Evolutionary conservation across 345 rosid species (phyloP), one percentile per base, ranked within the genome.

Genomic region (Microcos paniculata): DNA sequence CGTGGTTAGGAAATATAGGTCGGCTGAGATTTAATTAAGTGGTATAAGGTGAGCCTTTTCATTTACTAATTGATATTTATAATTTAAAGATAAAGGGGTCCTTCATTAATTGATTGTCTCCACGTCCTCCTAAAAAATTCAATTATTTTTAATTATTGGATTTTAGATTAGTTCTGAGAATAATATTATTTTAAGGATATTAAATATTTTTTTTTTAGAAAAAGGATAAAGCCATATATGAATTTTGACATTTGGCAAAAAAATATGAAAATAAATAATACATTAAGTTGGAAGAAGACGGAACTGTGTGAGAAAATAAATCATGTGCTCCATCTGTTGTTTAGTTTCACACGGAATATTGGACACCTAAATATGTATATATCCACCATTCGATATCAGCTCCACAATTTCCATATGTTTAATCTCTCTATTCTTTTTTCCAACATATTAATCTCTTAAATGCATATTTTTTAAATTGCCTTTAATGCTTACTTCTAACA

Each of bases 1-100:
- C 72, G 80, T 80, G 79, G 83, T 78, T 52, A 64, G 46, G 80
- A 42, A 46, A 55, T 4, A 35, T 33, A 57, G 62, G 69, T 70
- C 23, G 48, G 72, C 33, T 19, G 8, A 19, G 65, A 7, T 9
- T 18, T 15, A 19, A 23, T 10, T 19, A 53, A 53, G 24, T n/a
- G 45, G 63, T 58, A 19, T 24, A 9, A 0, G 13, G 8, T 6
- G 0, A 5, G 0, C n/a, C n/a, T 58, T 0, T 11, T 15, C 3
- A 12, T 28, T 26, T 58, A 11, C 9, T 1, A 8, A 4, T 48
- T 24, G n/a, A n/a, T n/a, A n/a, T n/a, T n/a, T n/a, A n/a, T n/a
- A n/a, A n/a, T n/a, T n/a, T n/a, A n/a, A n/a, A n/a, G n/a, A n/a
- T n/a, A n/a, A n/a, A n/a, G n/a, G n/a, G n/a, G n/a, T n/a, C n/a